phyloP scores from a whole-genome alignment of 192 early-diverging fungal species.

The Polychytrium aggregatum region DNA sequence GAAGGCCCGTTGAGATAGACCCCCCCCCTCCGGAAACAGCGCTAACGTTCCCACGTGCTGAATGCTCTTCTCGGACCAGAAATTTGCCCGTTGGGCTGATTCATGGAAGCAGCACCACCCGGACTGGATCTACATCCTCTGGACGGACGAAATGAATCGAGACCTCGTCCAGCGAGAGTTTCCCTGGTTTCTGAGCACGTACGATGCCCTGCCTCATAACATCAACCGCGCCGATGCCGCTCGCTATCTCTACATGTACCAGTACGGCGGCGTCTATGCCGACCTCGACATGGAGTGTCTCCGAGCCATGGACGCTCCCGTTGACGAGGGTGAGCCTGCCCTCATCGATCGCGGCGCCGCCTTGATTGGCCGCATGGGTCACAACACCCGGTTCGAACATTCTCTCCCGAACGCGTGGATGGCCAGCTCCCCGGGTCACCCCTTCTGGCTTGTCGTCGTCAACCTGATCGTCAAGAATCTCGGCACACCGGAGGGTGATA shows the following conservation, averaged over 20 bases:
- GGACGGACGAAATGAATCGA: conserved; percentile 21
- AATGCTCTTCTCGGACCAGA: conserved; percentile 1
- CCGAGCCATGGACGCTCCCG: not conserved
- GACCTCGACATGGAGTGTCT: too few relatives aligned
- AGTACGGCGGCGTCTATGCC: conserved; percentile 25
- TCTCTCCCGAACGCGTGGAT: conserved; percentile 27
- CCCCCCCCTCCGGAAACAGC: not conserved
- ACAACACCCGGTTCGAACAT: conserved; percentile 7
- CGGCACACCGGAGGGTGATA: not conserved
- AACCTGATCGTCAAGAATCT: conserved; percentile 1
- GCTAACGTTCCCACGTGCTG: not conserved
- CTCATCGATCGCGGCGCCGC: not conserved
- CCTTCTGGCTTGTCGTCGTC: conserved; percentile 21
- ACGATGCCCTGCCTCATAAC: conserved; percentile 9
- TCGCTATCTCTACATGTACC: conserved; percentile 22
- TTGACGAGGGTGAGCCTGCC: not conserved
- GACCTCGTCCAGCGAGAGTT: conserved; percentile 12
- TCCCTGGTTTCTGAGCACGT: conserved; percentile 24
- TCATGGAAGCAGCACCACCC: conserved; percentile 17
- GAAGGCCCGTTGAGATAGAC: not conserved
- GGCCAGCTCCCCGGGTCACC: conserved; percentile 22
- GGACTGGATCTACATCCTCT: conserved; percentile 12
- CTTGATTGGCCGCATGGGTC: conserved; percentile 1
- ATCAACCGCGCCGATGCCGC: conserved; percentile 25
- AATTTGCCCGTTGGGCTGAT: conserved; percentile 8